Conservation (phyloP, 495 filamentous ascomycete genomes). For the Daldinia grandis region DNA sequence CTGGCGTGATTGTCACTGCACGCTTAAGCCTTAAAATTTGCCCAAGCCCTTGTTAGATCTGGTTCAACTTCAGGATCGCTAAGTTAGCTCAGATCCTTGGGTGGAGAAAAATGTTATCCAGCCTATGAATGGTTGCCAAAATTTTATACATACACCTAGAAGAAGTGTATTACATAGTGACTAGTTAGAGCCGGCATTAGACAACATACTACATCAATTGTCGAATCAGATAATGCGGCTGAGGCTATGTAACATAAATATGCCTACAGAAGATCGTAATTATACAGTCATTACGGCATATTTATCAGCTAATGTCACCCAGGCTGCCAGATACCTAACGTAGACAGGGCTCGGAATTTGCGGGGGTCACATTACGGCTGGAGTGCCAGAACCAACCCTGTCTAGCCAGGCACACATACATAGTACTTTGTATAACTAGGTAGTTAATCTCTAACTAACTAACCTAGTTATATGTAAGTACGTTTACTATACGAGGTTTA, state of each 20-base stretch:
- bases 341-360: not conserved
- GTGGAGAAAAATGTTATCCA: conserved; percentile 28
- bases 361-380: not conserved
- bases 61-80: conserved; percentile 36
- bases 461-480: not conserved
- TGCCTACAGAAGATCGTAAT: conserved; percentile 3
- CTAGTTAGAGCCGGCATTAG: conserved; percentile 7
- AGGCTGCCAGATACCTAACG: conserved; percentile 5
- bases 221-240: conserved; percentile 36
- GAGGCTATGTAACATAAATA: conserved; percentile 4
- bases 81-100: conserved; percentile 12
- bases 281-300: conserved; percentile 15
- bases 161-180: conserved; percentile 10
- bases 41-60: conserved; percentile 18
- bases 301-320: conserved; percentile 9
- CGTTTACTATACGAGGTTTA: not conserved
- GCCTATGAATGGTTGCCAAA: conserved; percentile 13
- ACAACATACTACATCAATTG: conserved; percentile 2
- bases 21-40: conserved; percentile 8
- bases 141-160: not conserved
- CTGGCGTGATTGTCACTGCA: conserved; percentile 10
- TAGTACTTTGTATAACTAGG: not conserved
- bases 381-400: not conserved
- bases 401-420: not conserved
- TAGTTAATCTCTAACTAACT: no score